Evolutionary conservation across 345 rosid species (phyloP).

Genomic region (Lepidium aucheri): DNA sequence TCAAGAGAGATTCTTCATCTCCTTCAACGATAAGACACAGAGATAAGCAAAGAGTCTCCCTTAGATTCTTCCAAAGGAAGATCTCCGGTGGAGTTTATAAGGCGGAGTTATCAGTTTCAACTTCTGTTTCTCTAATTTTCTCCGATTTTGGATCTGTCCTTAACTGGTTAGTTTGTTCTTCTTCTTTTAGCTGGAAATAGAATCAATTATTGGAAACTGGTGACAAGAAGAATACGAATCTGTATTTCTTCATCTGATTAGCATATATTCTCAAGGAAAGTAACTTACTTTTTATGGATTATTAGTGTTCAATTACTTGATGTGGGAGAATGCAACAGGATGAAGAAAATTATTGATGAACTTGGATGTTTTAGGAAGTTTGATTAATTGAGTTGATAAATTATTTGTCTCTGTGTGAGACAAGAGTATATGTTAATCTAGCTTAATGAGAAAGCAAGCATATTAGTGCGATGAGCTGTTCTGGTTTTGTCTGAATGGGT

Average conservation of each 20-base stretch:
- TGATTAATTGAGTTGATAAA: not conserved
- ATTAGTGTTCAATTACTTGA: not conserved
- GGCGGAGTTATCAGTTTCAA: not conserved
- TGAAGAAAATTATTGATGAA: not conserved
- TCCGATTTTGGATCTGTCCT: conserved; percentile 12
- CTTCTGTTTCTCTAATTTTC: not conserved
- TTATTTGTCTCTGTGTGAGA: not conserved
- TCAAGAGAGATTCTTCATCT: not conserved
- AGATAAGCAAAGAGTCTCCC: not conserved
- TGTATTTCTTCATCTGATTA: not conserved
- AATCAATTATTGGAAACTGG: not conserved
- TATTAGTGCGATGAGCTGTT: conserved; percentile 5
- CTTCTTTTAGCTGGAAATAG: not conserved
- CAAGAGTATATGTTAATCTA: not conserved
- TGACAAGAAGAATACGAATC: not conserved
- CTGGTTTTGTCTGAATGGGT: conserved; percentile 14
- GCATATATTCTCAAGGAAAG: not conserved
- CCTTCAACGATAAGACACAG: conserved; percentile 5
- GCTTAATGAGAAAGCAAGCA: conserved; percentile 3
- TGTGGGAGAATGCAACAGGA: conserved; percentile 22
- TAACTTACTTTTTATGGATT: not conserved
- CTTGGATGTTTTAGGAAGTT: not conserved
- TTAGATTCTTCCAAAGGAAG: not conserved
- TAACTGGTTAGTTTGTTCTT: conserved; percentile 14
- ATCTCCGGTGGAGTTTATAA: not conserved